Base-by-base conservation (phyloP, 148 eudicot species). In the Talinum fruticosum region DNA sequence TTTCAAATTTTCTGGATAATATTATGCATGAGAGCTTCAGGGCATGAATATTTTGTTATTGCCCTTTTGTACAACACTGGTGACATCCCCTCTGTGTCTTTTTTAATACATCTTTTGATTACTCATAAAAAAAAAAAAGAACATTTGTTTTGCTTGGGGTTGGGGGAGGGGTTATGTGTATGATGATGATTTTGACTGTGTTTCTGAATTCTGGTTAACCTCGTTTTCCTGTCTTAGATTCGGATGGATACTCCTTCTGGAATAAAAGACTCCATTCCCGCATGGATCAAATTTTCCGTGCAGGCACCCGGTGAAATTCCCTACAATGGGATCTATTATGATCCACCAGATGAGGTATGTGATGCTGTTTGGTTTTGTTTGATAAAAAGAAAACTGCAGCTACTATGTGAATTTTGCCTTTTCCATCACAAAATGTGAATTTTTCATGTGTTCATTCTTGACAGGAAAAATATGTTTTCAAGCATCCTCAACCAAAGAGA, bases 241-340 rank as follows among this genome's bases (percentile, higher is more conserved):
- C 97, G 95, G 73, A 96, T 96, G 99, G 93, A 91, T 83, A 91
- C 99, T 82, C 98, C 98, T 62, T 89, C 99, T 71, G 99, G 99
- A 71, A 83, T 89, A 66, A 93, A 96, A 83, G 99, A 96, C 85
- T 93, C 99, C 10, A 93, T 96, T 82, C 97, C 99, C 69, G 98
- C 99, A 69, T 96, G 99, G 99, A 91, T 96, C 79, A 96, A 93
- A 80, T 96, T 88, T 80, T 90, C 97, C 26, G 88, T 96, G 41
- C 99, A 96, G 84, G 89, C 97, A 68, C 96, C 98, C 32, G 90
- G 88, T 49, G 97, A 93, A 85, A 93, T 96, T 79, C 98, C 99
- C 21, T 96, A 85, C 77, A 86, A 96, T 90, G 99, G 92, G 66
- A 90, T 96, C 57, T 96, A 96, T 83, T 96, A 96, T 83, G 99